A percentile compares a stretch with the other conserved stretches of the same genome.
Conservation (phyloP, 768 basidiomycete genomes). For the Macrolepiota fuliginosa region DNA sequence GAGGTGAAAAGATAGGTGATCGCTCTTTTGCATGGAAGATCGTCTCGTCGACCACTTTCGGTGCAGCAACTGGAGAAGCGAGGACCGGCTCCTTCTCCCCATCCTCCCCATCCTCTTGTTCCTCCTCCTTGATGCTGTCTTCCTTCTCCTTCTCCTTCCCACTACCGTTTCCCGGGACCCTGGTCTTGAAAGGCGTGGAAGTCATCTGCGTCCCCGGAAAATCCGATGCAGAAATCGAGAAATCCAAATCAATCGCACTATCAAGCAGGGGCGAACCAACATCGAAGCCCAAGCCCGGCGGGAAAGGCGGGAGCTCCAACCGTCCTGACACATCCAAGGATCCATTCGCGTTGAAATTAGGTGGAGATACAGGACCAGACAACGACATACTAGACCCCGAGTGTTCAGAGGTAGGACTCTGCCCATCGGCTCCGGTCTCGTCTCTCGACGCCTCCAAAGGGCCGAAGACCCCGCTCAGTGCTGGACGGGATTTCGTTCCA, state of each 20-base stretch:
- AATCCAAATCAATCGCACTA: constrained; percentile 31
- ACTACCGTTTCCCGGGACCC: constrained; percentile 32
- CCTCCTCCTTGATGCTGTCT: constrained; percentile 13
- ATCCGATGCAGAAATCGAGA: constrained; percentile 22
- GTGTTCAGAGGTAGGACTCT: constrained; percentile 20
- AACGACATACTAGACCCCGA: constrained; percentile 28
- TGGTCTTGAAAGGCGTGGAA: constrained; percentile 39
- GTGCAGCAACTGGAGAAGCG: constrained; percentile 18
- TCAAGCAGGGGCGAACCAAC: constrained; percentile 33
- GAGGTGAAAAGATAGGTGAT: constrained; percentile 30
- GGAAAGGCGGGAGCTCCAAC: constrained; percentile 48
- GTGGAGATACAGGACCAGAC: constrained; percentile 33
- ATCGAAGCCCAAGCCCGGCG: constrained; percentile 40
- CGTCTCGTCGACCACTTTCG: constrained; percentile 35
- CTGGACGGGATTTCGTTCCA: constrained; percentile 37
- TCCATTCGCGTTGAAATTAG: constrained; percentile 40
- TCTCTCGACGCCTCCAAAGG: constrained; percentile 28
- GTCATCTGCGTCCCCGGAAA: constrained; percentile 31
- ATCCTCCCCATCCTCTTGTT: constrained; percentile 19
- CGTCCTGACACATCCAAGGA: constrained; percentile 59
- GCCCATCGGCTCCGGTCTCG: constrained; percentile 8
- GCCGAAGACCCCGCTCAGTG: constrained; percentile 50
- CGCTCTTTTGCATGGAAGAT: constrained; percentile 45
- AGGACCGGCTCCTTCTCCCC: constrained; percentile 19
- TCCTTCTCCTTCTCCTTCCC: constrained; percentile 34